Conservation (phyloP, 495 filamentous ascomycete species). For the Hypomontagnella monticulosa region DNA sequence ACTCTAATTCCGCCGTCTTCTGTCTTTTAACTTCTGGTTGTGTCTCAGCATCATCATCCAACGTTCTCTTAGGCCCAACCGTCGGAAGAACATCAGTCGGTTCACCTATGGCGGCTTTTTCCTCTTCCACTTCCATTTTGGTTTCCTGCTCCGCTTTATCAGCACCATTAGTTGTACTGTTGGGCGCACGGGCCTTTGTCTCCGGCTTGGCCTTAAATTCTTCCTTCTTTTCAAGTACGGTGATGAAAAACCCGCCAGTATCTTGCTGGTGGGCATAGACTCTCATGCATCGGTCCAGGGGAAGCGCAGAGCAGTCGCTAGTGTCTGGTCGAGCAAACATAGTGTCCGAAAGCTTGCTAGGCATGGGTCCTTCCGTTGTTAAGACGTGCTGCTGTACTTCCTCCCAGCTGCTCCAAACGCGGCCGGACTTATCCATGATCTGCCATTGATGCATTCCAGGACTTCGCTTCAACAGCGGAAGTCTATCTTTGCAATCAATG, state of each 20-base stretch:
- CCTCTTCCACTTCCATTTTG: conserved; percentile 53
- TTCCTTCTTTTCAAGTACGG: conserved; percentile 86
- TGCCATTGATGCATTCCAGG: conserved; percentile 82
- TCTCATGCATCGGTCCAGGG: conserved; percentile 88
- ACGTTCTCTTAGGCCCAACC: conserved; percentile 43
- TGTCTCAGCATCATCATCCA: conserved; percentile 45
- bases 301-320: conserved; percentile 66
- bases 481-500: conserved; percentile 78
- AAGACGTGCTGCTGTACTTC: conserved; percentile 74
- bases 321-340: conserved; percentile 79
- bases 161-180: conserved; percentile 44
- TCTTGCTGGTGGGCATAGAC: conserved; percentile 96
- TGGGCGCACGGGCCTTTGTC: conserved; percentile 61
- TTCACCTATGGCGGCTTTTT: conserved; percentile 44
- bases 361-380: conserved; percentile 64
- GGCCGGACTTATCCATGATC: conserved; percentile 84
- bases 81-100: conserved; percentile 46
- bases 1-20: conserved; percentile 33
- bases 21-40: conserved; percentile 41
- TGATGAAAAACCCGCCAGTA: conserved; percentile 97
- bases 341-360: conserved; percentile 71
- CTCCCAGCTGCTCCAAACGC: conserved; percentile 78
- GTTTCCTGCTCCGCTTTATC: conserved; percentile 47
- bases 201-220: conserved; percentile 90
- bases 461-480: conserved; percentile 78